Evolutionary conservation across 2,329 filamentous ascomycete genomes (phyloP), one percentile per base, ranked within the genome.

Genomic region (Colletotrichum sp.): DNA sequence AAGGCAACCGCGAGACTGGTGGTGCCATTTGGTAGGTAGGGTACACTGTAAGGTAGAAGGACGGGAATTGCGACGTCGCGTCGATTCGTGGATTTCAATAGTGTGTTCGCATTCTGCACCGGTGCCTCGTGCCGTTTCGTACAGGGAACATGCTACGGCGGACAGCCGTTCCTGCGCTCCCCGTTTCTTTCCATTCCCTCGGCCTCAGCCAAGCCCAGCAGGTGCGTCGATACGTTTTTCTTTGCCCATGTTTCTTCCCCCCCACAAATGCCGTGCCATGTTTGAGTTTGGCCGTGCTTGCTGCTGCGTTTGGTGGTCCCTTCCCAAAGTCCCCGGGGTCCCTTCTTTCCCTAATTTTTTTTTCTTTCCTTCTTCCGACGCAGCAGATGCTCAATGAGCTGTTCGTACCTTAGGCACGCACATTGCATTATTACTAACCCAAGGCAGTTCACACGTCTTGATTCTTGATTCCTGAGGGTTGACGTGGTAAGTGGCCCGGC

Each of bases 1-100:
- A 60, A 32, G 32, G 18, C 26, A 59, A 68, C 73, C 70, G 64
- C 39, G 44, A 73, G 73, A 76, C 59, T 21, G 52, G 70, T 76
- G 57, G 70, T 73, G 69, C 69, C 69, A 72, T 15, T 28, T 59
- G 26, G 21, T 65, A 65, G 21, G 34, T 39, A 39, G 6, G 13
- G 24, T 39, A 39, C 18, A 24, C 30, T 30, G 28, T 10, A 21
- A 49, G 18, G 39, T 21, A 21, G 18, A 34, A 60, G 9, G 18
- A 49, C n/a, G 5, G 10, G 26, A 34, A 57, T 55, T 34, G 66
- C 59, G 30, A 74, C 71, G 30, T 57, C 24, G 71, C 59, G 71
- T 44, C 57, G 62, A 55, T 69, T 68, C 71, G 65, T 69, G 39
- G 71, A 57, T 63, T 72, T 12, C 24, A 36, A 21, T n/a, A 39